Conservation (phyloP, 768 basidiomycete species). For the Leccinum boreale region DNA sequence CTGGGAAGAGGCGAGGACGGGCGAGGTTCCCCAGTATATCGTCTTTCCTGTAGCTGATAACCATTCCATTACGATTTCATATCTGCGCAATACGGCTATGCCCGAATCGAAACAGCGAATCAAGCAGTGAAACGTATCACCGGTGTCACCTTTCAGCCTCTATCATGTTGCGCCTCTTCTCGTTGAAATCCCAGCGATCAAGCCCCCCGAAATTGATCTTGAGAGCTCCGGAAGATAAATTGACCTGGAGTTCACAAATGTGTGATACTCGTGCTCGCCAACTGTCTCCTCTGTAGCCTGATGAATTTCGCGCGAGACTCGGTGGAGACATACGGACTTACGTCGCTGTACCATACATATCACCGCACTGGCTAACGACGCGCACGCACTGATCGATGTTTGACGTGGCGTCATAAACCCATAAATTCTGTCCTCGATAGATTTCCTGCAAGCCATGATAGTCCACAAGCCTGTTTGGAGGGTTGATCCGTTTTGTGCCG, state of each 20-base stretch:
- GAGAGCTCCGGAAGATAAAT: slow-evolving; percentile 55
- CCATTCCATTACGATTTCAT: slow-evolving; percentile 20
- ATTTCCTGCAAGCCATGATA: slow-evolving; percentile 67
- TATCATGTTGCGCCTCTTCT: slow-evolving; percentile 61
- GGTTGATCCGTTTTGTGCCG: slow-evolving; percentile 43
- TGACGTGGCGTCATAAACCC: slow-evolving; percentile 72
- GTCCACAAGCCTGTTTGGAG: slow-evolving; percentile 60
- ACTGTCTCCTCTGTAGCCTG: slow-evolving; percentile 61
- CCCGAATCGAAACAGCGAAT: not conserved
- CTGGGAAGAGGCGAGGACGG: slow-evolving; percentile 17
- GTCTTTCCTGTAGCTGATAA: slow-evolving; percentile 24
- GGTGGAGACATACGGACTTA: slow-evolving; percentile 35
- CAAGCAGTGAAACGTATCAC: not conserved
- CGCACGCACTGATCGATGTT: slow-evolving; percentile 65
- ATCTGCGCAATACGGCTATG: not conserved
- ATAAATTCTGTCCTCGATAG: slow-evolving; percentile 63
- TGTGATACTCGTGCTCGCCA: slow-evolving; percentile 73
- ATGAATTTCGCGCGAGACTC: slow-evolving; percentile 1
- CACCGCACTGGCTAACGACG: slow-evolving; percentile 58
- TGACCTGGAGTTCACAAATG: slow-evolving; percentile 71
- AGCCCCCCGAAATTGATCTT: slow-evolving; percentile 73
- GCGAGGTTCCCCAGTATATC: slow-evolving; percentile 18
- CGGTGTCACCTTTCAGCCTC: slow-evolving; percentile 39
- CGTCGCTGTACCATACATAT: slow-evolving; percentile 77
- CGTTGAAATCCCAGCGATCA: slow-evolving; percentile 67